phyloP scores from a whole-genome alignment of 2,329 filamentous ascomycete species.

The Xylariaceae sp. region DNA sequence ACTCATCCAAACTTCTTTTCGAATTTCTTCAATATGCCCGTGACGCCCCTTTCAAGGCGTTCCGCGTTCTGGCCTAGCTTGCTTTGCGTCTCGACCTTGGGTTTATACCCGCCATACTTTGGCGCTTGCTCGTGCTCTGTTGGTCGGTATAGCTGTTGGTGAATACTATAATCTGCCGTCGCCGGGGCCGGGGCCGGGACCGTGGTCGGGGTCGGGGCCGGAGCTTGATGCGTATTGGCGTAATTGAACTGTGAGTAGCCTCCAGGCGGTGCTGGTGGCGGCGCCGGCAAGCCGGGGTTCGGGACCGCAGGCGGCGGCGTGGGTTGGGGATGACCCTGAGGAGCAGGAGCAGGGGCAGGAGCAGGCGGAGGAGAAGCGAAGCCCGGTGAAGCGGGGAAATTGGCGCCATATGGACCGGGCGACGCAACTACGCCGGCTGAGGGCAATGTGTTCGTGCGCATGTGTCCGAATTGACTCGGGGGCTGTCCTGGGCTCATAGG shows the following conservation, averaged over 20 bases:
- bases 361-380: constrained; percentile 36
- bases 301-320: constrained; percentile 31
- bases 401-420: constrained; percentile 40
- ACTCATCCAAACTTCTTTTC: constrained; percentile 63
- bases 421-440: constrained; percentile 33
- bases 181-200: no score
- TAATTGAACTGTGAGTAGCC: constrained; percentile 54
- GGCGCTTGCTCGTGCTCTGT: constrained; percentile 52
- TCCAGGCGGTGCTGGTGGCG: constrained; percentile 47
- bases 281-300: constrained; percentile 35
- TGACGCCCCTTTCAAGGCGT: constrained; percentile 63
- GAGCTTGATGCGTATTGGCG: constrained; percentile 12
- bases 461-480: constrained; percentile 38
- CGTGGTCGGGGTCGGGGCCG: no score
- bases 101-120: constrained; percentile 36
- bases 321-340: constrained; percentile 25
- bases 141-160: constrained; percentile 65
- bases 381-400: constrained; percentile 42
- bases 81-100: constrained; percentile 39
- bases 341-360: constrained; percentile 40
- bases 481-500: constrained; percentile 36
- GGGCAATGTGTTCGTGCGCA: constrained; percentile 48
- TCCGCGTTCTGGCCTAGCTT: constrained; percentile 61
- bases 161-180: constrained; percentile 49
- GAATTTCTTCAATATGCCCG: constrained; percentile 69